phyloP scores from a whole-genome alignment of 2,329 filamentous ascomycete species.

The Mycosphaerelloides madeirae region DNA sequence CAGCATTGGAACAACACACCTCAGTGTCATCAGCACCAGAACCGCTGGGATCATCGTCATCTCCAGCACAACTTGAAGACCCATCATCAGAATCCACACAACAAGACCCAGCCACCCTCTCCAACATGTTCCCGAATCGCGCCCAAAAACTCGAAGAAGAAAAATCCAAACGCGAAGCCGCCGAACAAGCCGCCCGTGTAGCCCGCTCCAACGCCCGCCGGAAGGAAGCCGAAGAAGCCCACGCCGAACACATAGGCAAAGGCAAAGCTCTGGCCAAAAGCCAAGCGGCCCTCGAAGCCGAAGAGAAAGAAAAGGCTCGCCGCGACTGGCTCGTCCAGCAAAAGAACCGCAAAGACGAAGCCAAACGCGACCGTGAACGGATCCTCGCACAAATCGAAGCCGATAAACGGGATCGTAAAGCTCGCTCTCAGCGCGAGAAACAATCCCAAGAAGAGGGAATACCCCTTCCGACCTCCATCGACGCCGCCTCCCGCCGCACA shows the following conservation, averaged over 20 bases:
- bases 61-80: neutral
- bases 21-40: no score
- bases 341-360: conserved; percentile 59
- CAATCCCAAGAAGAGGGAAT: no score
- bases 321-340: conserved; percentile 38
- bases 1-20: no score
- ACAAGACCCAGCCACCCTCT: conserved; percentile 1
- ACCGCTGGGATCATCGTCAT: neutral
- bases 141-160: conserved; percentile 44
- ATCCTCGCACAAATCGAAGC: conserved; percentile 72
- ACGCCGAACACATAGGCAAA: conserved; percentile 21
- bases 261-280: conserved; percentile 21
- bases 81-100: neutral
- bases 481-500: conserved; percentile 15
- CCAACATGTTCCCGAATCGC: conserved; percentile 47
- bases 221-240: conserved; percentile 36
- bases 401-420: conserved; percentile 65
- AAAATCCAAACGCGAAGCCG: conserved; percentile 40
- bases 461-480: conserved; percentile 12
- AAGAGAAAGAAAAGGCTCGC: conserved; percentile 29
- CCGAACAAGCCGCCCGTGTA: conserved; percentile 45
- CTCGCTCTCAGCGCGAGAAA: conserved; percentile 46
- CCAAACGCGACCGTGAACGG: conserved; percentile 63
- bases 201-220: conserved; percentile 34
- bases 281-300: conserved; percentile 37